These are phyloP conservation scores for Boletus huronensis DNA, from an alignment of 768 basidiomycete genomes.

Conservation along the genomic window DNA sequence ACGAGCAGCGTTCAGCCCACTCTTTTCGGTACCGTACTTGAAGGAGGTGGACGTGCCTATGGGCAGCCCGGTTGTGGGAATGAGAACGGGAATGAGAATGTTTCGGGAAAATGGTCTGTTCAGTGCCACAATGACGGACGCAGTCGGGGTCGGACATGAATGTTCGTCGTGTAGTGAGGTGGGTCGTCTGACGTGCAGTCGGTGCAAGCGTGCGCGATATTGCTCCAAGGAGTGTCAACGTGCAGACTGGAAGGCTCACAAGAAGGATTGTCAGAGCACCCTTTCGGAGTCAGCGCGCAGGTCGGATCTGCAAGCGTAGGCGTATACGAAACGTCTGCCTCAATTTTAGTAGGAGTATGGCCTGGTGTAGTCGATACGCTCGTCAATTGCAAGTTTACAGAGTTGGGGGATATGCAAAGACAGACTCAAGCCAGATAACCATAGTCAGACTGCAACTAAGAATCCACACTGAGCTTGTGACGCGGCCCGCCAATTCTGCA, in stretches of 20 bases:
- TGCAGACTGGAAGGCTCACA: conserved; percentile 12
- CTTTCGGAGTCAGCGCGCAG: not conserved
- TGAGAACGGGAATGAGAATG: no score
- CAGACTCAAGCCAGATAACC: no score
- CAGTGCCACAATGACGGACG: not conserved
- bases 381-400: no score
- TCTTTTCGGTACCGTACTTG: conserved; percentile 51
- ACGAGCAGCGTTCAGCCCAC: conserved; percentile 49
- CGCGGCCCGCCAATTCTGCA: no score
- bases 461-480: no score
- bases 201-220: conserved; percentile 39
- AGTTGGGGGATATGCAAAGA: no score
- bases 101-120: no score
- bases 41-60: conserved; percentile 24
- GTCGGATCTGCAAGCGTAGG: not conserved
- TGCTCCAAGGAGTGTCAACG: conserved; percentile 43
- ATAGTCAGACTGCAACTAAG: no score
- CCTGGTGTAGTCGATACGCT: not conserved
- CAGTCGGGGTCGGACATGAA: not conserved
- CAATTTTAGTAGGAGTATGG: not conserved
- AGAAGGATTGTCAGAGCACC: not conserved
- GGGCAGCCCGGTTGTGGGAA: not conserved
- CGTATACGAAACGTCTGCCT: not conserved
- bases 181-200: conserved; percentile 26
- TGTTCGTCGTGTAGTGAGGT: conserved; percentile 7